Conservation (phyloP, 352 stramenopile genomes). For the Pythium brachiatum region DNA sequence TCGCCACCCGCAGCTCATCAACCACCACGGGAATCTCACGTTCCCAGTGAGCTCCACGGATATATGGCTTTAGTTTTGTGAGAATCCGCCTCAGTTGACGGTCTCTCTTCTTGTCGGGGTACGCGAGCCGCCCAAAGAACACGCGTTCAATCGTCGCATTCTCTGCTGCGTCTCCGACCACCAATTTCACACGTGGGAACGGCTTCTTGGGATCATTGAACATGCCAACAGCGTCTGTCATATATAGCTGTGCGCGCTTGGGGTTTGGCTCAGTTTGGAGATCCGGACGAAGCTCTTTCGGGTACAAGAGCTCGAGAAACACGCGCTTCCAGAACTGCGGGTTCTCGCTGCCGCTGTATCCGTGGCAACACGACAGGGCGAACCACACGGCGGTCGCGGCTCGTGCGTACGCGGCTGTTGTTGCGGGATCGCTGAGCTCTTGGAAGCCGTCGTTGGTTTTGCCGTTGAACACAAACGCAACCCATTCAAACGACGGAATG, state of each 20-base stretch:
- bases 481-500: constrained; percentile 15
- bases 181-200: neutral
- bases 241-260: neutral
- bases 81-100: no score
- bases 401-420: neutral
- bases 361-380: constrained; percentile 1
- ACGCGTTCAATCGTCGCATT: no score
- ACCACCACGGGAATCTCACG: no score
- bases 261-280: neutral
- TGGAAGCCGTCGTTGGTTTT: no score
- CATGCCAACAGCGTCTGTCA: neutral
- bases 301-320: neutral
- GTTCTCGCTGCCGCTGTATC: neutral
- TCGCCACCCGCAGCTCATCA: no score
- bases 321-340: constrained; percentile 10
- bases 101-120: no score
- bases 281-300: neutral
- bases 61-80: no score
- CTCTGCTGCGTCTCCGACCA: neutral
- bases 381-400: constrained; percentile 1
- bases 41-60: no score
- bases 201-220: neutral
- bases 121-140: no score
- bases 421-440: neutral
- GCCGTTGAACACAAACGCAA: constrained; percentile 11